Conservation (phyloP, 1,139 yeast genomes). For the Sugiyamaella novakii region DNA sequence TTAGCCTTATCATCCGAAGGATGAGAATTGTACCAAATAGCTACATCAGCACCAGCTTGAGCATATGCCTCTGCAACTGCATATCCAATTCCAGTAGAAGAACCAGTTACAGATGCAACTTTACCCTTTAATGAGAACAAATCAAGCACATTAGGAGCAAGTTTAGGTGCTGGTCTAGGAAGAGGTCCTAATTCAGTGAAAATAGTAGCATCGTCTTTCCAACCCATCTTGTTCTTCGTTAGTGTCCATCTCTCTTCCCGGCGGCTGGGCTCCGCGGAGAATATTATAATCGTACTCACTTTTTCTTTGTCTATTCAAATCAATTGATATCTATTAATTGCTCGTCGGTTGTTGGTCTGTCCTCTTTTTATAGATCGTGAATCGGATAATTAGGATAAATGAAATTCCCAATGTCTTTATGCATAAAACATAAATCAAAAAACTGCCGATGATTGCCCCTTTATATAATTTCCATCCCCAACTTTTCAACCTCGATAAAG, state of each 20-base stretch:
- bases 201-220: constrained; percentile 30
- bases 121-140: constrained; percentile 65
- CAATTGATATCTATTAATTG: too few species aligned
- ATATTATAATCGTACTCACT: too few species aligned
- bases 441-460: constrained; percentile 8
- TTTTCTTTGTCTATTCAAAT: neutral
- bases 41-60: constrained; percentile 90
- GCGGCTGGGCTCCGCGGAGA: too few species aligned
- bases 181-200: constrained; percentile 43
- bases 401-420: constrained; percentile 1
- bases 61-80: constrained; percentile 86
- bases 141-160: constrained; percentile 40
- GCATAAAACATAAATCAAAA: neutral
- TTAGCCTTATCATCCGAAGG: constrained; percentile 64
- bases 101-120: constrained; percentile 86
- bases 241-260: neutral
- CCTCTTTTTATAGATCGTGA: too few species aligned
- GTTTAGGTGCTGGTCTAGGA: constrained; percentile 40
- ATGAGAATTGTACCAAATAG: constrained; percentile 75
- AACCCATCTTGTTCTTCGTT: constrained; percentile 14
- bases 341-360: too few species aligned
- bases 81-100: constrained; percentile 82
- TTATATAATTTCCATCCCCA: constrained; percentile 12
- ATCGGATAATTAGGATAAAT: constrained; percentile 12
- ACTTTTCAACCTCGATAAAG: too few species aligned